Conservation (phyloP, 208 protist genomes). For the Trypanosoma scelopori region DNA sequence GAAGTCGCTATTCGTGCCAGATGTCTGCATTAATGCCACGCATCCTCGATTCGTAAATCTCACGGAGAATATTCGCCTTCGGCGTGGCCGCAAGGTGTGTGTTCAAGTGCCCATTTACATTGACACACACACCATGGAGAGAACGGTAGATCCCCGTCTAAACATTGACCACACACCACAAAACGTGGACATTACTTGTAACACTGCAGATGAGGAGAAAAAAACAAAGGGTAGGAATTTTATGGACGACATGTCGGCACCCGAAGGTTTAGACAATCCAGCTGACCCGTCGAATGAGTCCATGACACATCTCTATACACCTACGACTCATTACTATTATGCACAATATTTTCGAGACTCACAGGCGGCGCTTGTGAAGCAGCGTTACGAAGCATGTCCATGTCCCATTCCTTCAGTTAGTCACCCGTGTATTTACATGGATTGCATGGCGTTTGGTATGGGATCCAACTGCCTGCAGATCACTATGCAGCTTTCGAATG, state of each 20-base stretch:
- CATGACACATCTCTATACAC: slow-evolving; percentile 82
- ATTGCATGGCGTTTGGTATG: slow-evolving; percentile 99
- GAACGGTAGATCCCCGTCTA: slow-evolving; percentile 69
- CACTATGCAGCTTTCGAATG: slow-evolving; percentile 95
- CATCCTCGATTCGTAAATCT: slow-evolving; percentile 98
- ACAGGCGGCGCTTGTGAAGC: slow-evolving; percentile 66
- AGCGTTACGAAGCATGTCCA: slow-evolving; percentile 79
- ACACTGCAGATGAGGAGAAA: slow-evolving; percentile 31
- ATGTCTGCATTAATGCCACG: slow-evolving; percentile 95
- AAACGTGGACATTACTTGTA: slow-evolving; percentile 84
- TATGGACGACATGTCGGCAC: neutral
- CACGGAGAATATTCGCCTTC: slow-evolving; percentile 95
- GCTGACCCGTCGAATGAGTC: slow-evolving; percentile 47
- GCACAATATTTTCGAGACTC: slow-evolving; percentile 86
- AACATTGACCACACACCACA: slow-evolving; percentile 75
- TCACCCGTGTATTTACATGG: slow-evolving; percentile 97
- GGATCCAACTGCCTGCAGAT: slow-evolving; percentile 97
- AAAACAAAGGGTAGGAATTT: slow-evolving; percentile 57
- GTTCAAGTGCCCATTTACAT: slow-evolving; percentile 97
- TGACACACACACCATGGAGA: slow-evolving; percentile 89
- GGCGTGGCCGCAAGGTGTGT: slow-evolving; percentile 94
- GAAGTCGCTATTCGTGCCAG: slow-evolving; percentile 95
- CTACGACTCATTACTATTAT: slow-evolving; percentile 88
- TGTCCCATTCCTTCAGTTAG: slow-evolving; percentile 81
- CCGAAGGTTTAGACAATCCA: neutral